Evolutionary conservation across 176 grass and related monocot genomes (phyloP).

Genomic region (Triticum monococcum): DNA sequence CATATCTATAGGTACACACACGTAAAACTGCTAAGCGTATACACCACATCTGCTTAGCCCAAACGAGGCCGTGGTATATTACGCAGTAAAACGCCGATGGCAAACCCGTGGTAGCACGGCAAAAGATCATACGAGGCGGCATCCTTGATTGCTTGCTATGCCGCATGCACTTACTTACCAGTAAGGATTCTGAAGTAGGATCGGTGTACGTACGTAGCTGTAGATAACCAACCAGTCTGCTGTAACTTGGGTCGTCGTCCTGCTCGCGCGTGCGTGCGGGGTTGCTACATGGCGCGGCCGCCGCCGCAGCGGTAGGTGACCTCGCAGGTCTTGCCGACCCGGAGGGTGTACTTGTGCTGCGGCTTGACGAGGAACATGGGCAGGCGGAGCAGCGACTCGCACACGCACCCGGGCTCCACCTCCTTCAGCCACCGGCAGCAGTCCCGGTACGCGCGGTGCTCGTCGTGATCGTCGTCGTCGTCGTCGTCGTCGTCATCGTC

Average conservation of each 20-base stretch:
- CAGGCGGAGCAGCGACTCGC: conserved; percentile 55
- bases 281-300: not conserved
- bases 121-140: not conserved
- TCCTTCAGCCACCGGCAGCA: conserved; percentile 84
- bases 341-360: conserved; percentile 68
- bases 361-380: conserved; percentile 72
- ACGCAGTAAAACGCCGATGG: too few relatives aligned
- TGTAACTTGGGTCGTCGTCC: not conserved
- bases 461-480: conserved; percentile 27
- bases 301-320: conserved; percentile 61
- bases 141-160: too few relatives aligned
- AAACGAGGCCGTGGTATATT: too few relatives aligned
- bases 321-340: conserved; percentile 50
- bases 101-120: not conserved
- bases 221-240: too few relatives aligned
- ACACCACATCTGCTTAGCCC: not conserved
- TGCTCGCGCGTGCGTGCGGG: not conserved
- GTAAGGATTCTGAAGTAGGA: not conserved
- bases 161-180: too few relatives aligned
- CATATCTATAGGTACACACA: not conserved
- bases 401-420: conserved; percentile 80
- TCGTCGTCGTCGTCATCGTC: not conserved
- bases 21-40: not conserved
- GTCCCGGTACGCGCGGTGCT: conserved; percentile 53
- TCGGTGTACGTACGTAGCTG: not conserved